Percentiles rank a stretch among this genome's conserved stretches.
These are phyloP conservation scores for Penicillium psychrofluorescens DNA, from an alignment of 495 filamentous ascomycete species.

Conservation along the genomic window DNA sequence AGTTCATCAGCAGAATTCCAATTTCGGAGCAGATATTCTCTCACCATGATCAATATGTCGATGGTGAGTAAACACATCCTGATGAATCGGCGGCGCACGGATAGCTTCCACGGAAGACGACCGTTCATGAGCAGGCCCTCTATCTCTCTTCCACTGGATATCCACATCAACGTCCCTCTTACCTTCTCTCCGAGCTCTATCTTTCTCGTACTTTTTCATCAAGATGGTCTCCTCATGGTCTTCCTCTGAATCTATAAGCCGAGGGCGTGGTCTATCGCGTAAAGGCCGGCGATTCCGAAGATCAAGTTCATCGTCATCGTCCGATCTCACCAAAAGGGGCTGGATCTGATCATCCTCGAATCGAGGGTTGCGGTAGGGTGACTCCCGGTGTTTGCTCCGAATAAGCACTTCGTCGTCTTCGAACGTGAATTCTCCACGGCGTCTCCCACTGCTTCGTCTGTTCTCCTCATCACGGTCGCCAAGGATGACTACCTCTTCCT, in stretches of 20 bases:
- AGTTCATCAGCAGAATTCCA: constrained; percentile 2
- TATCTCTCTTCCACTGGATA: constrained; percentile 14
- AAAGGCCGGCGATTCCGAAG: background rate
- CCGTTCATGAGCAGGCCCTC: constrained; percentile 27
- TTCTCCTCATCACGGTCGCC: constrained; percentile 19
- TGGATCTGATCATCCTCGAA: too few relatives aligned
- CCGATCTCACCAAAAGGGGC: background rate
- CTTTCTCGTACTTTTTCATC: constrained; percentile 15
- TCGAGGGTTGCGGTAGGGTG: background rate
- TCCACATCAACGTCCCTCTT: constrained; percentile 21
- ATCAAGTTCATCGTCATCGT: constrained; percentile 15
- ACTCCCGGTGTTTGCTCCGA: constrained; percentile 13
- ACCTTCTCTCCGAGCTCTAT: constrained; percentile 6
- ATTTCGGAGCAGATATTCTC: background rate
- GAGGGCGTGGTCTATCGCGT: background rate
- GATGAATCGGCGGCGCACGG: constrained; percentile 62
- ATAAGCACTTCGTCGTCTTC: constrained; percentile 13
- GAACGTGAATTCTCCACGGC: constrained; percentile 12
- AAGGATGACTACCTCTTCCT: background rate
- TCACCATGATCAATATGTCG: constrained; percentile 78
- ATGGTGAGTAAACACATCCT: constrained; percentile 80
- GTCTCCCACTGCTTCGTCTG: constrained; percentile 9
- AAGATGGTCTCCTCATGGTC: background rate
- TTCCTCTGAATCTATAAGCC: constrained; percentile 1
- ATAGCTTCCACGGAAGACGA: constrained; percentile 47